Evolutionary conservation across 2,329 filamentous ascomycete species (phyloP).

Genomic region (Pyricularia pennisetigena): DNA sequence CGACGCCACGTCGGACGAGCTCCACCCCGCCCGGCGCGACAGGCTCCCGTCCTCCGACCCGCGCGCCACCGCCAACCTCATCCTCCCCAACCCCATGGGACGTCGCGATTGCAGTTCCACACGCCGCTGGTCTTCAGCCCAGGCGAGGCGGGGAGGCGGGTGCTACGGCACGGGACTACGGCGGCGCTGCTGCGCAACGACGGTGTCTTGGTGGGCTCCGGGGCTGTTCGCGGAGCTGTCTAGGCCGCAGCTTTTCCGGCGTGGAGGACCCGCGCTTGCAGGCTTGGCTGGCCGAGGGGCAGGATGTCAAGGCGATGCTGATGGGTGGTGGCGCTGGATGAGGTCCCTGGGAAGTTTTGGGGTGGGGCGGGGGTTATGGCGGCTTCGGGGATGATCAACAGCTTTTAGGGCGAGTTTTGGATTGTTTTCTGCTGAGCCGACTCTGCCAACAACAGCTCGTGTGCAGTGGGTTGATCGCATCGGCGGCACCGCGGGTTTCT

Average conservation of each 20-base stretch:
- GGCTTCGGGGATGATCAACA: slow-evolving; percentile 2
- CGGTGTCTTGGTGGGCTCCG: slow-evolving; percentile 1
- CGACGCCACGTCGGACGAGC: background rate
- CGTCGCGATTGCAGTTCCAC: slow-evolving; percentile 2
- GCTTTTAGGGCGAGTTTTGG: background rate
- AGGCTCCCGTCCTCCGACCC: slow-evolving; percentile 1
- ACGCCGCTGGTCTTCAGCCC: slow-evolving; percentile 4
- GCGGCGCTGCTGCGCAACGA: slow-evolving; percentile 1
- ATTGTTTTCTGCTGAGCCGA: background rate
- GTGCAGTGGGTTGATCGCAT: slow-evolving; percentile 5
- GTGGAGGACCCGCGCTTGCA: background rate
- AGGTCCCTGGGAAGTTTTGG: background rate
- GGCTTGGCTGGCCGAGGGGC: background rate
- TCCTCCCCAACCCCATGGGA: background rate
- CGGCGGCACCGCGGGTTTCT: slow-evolving; percentile 5
- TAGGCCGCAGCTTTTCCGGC: slow-evolving; percentile 1
- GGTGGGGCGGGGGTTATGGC: background rate
- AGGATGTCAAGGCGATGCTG: background rate
- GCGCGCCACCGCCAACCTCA: background rate
- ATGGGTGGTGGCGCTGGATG: slow-evolving; percentile 1
- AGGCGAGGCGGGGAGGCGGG: slow-evolving; percentile 1
- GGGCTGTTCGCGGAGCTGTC: slow-evolving; percentile 1
- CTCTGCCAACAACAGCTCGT: background rate
- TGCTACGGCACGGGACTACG: slow-evolving; percentile 1
- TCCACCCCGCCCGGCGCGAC: background rate